Percentiles rank a stretch among this genome's conserved stretches.
These are phyloP conservation scores for Myriosclerotinia duriaeana DNA, from an alignment of 2,329 filamentous ascomycete genomes.

Conservation along the genomic window DNA sequence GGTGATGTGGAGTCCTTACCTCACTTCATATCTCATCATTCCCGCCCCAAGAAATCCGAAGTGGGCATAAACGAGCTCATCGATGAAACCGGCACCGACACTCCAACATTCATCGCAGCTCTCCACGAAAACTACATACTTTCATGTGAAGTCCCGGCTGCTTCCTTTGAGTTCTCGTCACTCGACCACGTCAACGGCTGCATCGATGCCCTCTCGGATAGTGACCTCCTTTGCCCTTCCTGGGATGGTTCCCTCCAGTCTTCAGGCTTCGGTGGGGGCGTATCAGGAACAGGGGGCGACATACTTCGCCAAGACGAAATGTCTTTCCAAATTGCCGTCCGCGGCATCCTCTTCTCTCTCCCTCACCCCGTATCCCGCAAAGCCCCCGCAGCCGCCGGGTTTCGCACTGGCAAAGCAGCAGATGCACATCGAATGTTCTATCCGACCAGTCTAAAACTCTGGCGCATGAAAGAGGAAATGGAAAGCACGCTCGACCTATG, in stretches of 20 bases:
- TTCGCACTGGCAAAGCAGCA: slow-evolving; percentile 43
- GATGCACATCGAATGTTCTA: slow-evolving; percentile 91
- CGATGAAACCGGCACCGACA: slow-evolving; percentile 90
- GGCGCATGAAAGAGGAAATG: slow-evolving; percentile 80
- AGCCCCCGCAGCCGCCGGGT: slow-evolving; percentile 42
- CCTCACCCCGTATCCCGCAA: slow-evolving; percentile 81
- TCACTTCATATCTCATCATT: slow-evolving; percentile 54
- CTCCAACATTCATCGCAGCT: slow-evolving; percentile 82
- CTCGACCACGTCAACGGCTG: slow-evolving; percentile 82
- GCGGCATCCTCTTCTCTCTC: slow-evolving; percentile 80
- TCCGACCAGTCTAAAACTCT: slow-evolving; percentile 78
- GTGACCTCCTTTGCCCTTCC: slow-evolving; percentile 78
- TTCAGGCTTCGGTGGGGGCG: slow-evolving; percentile 52
- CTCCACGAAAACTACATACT: slow-evolving; percentile 91
- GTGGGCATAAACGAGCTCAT: slow-evolving; percentile 75
- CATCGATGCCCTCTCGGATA: slow-evolving; percentile 81
- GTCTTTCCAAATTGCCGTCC: slow-evolving; percentile 84
- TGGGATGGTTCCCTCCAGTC: slow-evolving; percentile 67
- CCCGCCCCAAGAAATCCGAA: slow-evolving; percentile 61
- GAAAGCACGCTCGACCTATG: slow-evolving; percentile 71
- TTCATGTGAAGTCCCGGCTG: slow-evolving; percentile 67
- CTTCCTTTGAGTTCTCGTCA: slow-evolving; percentile 56
- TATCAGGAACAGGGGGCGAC: slow-evolving; percentile 62
- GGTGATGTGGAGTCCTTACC: slow-evolving; percentile 58
- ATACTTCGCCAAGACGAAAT: slow-evolving; percentile 89